A percentile compares a stretch with the other conserved stretches of the same genome.
Conservation (phyloP, 768 basidiomycete genomes). For the Kwoniella heveanensis region DNA sequence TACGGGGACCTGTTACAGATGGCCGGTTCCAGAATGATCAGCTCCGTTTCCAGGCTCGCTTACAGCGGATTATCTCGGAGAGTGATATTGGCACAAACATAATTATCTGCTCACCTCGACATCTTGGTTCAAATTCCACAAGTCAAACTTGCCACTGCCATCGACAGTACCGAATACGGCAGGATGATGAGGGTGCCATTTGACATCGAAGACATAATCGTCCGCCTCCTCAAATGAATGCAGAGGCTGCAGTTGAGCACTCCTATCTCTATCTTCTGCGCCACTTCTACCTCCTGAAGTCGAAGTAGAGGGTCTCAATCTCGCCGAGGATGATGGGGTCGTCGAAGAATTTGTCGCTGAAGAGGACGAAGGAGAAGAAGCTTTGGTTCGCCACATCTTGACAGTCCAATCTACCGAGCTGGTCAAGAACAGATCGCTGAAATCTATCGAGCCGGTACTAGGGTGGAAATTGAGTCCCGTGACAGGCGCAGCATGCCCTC, state of each 20-base stretch:
- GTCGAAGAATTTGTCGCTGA: not conserved
- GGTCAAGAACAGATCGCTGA: conserved; percentile 91
- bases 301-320: not conserved
- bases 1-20: conserved; percentile 71
- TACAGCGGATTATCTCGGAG: no score
- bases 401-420: conserved; percentile 97
- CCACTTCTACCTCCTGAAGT: not conserved
- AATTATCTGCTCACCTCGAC: conserved; percentile 73
- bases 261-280: conserved; percentile 1
- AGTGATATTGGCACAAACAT: not conserved
- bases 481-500: conserved; percentile 87
- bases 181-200: conserved; percentile 96
- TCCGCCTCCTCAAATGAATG: conserved; percentile 97
- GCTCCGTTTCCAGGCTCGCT: no score
- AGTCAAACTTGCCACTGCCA: conserved; percentile 90
- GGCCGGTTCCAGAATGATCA: no score
- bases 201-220: conserved; percentile 98
- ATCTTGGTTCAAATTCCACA: conserved; percentile 97
- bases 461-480: conserved; percentile 96
- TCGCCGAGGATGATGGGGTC: not conserved
- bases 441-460: conserved; percentile 83
- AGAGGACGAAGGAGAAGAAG: conserved; percentile 21
- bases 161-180: conserved; percentile 91
- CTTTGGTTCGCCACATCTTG: conserved; percentile 87
- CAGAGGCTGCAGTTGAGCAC: conserved; percentile 64